Base-by-base conservation (phyloP, 257 asterid species). In the Schizonepeta tenuifolia region DNA sequence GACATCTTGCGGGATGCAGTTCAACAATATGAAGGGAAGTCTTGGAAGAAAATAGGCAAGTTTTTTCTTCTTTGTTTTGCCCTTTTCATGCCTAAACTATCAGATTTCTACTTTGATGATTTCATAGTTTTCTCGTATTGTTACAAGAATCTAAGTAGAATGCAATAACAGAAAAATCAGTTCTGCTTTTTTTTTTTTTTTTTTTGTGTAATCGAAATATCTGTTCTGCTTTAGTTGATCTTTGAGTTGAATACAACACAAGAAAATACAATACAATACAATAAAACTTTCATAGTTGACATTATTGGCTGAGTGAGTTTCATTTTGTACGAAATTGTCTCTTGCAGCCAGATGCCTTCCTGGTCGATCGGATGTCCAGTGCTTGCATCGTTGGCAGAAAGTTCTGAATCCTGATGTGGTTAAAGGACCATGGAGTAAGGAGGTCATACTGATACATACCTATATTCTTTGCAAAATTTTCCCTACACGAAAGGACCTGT, bases 311-410 rank as follows among this genome's bases (percentile, higher is more conserved):
- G 6, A 22, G 11, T 43, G 22, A 44, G 33, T 58, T 61, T 53
- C 14, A 35, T 59, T 60, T 20, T 12, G 17, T 12, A 47, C 13
- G 20, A 28, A 31, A n/a, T 55, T 33, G 44, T 63, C 0, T 33
- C 57, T 65, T 81, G 73, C 82, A 87, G 93, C 88, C 7, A 67
- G 70, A 8, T 69, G 79, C 59, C 80, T 87, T 33, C 81, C 86
- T 36, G 81, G 80, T 67, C 85, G 89, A 79, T 76, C 87, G 28
- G 86, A 83, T 21, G 84, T 81, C 3, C 93, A 82, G 51, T 87
- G 93, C 77, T 69, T 83, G 78, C 90, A 87, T 58, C 89, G 90
- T 1, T 87, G 87, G 89, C 84, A 79, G 70, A 85, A 87, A 47
- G 93, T 87, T 79, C 75, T 85, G n/a, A 54, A 82, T 31, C 93